Conservation (phyloP, 2,329 filamentous ascomycete genomes). For the Penicillium hordei region DNA sequence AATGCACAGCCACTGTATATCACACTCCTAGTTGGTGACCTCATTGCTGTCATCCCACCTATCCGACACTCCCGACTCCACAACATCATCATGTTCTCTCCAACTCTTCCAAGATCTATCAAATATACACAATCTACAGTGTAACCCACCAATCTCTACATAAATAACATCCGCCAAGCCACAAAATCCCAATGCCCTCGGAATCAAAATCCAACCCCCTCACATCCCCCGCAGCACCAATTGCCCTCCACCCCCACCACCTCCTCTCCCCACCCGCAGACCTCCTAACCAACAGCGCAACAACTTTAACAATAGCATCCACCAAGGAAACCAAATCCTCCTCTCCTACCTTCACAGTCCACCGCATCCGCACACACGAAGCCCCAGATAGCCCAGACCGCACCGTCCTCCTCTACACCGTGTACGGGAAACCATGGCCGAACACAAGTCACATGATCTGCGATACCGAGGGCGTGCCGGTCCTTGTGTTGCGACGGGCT, state of each 20-base stretch:
- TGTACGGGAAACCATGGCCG: constrained; percentile 19
- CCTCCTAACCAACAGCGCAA: constrained; percentile 24
- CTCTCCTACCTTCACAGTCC: constrained; percentile 15
- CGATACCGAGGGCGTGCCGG: constrained; percentile 9
- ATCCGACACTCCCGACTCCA: neutral
- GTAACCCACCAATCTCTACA: neutral
- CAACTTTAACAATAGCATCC: constrained; percentile 21
- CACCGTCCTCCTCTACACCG: constrained; percentile 19
- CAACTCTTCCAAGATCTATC: neutral
- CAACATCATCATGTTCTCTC: neutral
- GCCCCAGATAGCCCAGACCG: constrained; percentile 16
- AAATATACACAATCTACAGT: neutral
- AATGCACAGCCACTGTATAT: neutral
- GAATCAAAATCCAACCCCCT: constrained; percentile 7
- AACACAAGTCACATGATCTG: constrained; percentile 19
- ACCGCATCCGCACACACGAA: constrained; percentile 20
- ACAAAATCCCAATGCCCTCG: neutral
- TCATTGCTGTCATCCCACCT: neutral
- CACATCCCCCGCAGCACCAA: constrained; percentile 22
- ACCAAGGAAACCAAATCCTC: constrained; percentile 17
- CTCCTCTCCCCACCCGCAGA: constrained; percentile 25
- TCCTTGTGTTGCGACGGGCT: constrained; percentile 17
- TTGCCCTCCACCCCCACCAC: constrained; percentile 24
- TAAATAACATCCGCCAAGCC: neutral
- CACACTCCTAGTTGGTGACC: neutral